Percentiles rank a stretch among this genome's conserved stretches.
Conservation (phyloP, 805 yeast species). For the Candida anglica region DNA sequence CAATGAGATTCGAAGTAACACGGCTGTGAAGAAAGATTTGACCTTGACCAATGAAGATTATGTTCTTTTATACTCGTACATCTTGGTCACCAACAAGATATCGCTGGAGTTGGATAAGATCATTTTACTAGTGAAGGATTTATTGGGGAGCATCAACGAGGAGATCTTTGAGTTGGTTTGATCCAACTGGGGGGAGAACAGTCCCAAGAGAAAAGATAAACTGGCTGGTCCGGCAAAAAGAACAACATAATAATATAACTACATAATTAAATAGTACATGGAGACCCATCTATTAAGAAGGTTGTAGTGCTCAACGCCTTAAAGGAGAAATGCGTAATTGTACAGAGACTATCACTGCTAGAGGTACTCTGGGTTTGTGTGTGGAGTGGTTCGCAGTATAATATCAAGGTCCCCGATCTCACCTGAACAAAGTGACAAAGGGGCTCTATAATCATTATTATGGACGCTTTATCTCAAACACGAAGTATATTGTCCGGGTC, state of each 20-base stretch:
- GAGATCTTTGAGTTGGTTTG: slow-evolving; percentile 50
- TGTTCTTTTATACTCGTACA: slow-evolving; percentile 70
- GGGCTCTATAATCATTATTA: too few species aligned
- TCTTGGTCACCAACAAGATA: slow-evolving; percentile 65
- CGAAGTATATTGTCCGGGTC: too few species aligned
- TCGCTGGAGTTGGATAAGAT: slow-evolving; percentile 61
- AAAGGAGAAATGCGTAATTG: not conserved
- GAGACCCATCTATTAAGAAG: too few species aligned
- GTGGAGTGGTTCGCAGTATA: too few species aligned
- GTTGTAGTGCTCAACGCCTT: not conserved
- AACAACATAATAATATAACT: too few species aligned
- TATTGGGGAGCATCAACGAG: slow-evolving; percentile 65
- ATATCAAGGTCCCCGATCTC: too few species aligned
- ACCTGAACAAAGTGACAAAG: too few species aligned
- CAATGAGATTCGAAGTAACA: slow-evolving; percentile 48
- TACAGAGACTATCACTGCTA: too few species aligned
- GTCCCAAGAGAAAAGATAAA: not conserved
- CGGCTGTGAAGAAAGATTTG: slow-evolving; percentile 17
- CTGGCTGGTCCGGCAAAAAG: too few species aligned
- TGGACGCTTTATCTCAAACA: too few species aligned
- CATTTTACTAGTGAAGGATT: slow-evolving; percentile 47
- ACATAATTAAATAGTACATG: too few species aligned
- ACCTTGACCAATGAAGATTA: slow-evolving; percentile 63
- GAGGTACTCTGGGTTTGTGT: too few species aligned
- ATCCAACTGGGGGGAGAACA: slow-evolving; percentile 3